Evolutionary conservation across 1,139 yeast species (phyloP).

Genomic region (Petasospora fabianii): DNA sequence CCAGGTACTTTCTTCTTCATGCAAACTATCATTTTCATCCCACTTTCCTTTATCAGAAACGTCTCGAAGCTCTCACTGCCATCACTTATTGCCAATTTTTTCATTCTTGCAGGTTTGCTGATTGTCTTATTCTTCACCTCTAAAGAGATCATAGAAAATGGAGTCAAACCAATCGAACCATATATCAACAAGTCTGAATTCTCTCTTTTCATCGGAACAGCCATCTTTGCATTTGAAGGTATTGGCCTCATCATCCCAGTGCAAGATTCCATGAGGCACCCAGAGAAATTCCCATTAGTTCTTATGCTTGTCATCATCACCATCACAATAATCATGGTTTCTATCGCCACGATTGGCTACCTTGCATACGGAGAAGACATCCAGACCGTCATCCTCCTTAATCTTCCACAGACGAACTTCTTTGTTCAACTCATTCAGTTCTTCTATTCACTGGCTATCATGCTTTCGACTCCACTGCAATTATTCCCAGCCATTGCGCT

Average conservation of each 20-base stretch:
- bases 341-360: conserved; percentile 66
- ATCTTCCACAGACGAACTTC: conserved; percentile 60
- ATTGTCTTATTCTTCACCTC: conserved; percentile 60
- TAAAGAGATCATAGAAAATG: conserved; percentile 38
- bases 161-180: conserved; percentile 43
- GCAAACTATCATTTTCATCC: conserved; percentile 60
- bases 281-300: conserved; percentile 67
- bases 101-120: conserved; percentile 59
- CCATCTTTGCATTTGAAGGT: conserved; percentile 80
- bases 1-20: conserved; percentile 42
- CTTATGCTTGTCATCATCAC: conserved; percentile 53
- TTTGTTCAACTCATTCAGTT: conserved; percentile 66
- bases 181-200: conserved; percentile 56
- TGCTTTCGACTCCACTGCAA: conserved; percentile 73
- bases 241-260: conserved; percentile 76
- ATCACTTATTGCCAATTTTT: conserved; percentile 63
- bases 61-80: conserved; percentile 67
- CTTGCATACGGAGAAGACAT: conserved; percentile 65
- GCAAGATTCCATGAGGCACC: conserved; percentile 70
- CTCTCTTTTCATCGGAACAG: conserved; percentile 76
- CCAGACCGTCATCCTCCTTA: conserved; percentile 64
- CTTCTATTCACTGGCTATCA: conserved; percentile 68
- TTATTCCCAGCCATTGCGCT: conserved; percentile 73
- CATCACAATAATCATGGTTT: conserved; percentile 57
- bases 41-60: conserved; percentile 67